Evolutionary conservation across 1,284 basidiomycete species (phyloP).

Genomic region (Cutaneotrichosporon arboriforme): DNA sequence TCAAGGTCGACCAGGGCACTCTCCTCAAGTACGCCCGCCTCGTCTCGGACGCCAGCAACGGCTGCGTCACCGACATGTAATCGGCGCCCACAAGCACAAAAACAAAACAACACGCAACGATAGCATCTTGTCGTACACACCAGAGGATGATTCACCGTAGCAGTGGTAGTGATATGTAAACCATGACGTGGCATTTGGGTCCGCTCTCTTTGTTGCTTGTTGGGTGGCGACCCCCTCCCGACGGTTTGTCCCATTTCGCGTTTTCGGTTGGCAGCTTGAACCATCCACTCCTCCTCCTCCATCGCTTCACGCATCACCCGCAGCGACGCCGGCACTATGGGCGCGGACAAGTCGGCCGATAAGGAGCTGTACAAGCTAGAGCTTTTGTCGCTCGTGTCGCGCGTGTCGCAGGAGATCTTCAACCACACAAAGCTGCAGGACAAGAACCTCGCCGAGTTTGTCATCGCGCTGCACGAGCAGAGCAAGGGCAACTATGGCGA

Average conservation of each 20-base stretch:
- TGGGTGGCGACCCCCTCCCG: too few relatives aligned
- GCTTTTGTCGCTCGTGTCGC: slow-evolving; percentile 77
- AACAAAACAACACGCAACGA: not conserved
- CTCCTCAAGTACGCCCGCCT: slow-evolving; percentile 80
- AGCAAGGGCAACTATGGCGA: slow-evolving; percentile 54
- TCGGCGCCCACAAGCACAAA: not conserved
- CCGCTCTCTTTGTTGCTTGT: not conserved
- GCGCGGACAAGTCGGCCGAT: slow-evolving; percentile 53
- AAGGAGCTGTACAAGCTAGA: slow-evolving; percentile 87
- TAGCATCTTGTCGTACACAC: too few relatives aligned
- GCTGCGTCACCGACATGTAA: slow-evolving; percentile 41
- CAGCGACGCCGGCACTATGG: not conserved
- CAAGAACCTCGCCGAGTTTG: slow-evolving; percentile 90
- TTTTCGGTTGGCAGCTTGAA: not conserved
- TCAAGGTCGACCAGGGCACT: slow-evolving; percentile 78
- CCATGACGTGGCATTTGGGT: slow-evolving; percentile 6
- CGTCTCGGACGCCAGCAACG: slow-evolving; percentile 64
- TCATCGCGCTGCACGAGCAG: slow-evolving; percentile 83
- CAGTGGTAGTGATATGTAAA: not conserved
- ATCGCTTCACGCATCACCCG: not conserved
- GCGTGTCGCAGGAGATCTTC: slow-evolving; percentile 83
- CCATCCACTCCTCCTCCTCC: too few relatives aligned
- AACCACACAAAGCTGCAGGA: slow-evolving; percentile 75
- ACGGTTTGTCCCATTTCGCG: not conserved
- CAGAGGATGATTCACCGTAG: too few relatives aligned